Percentiles rank a stretch among this genome's conserved stretches.
Conservation (phyloP, 2,329 filamentous ascomycete species). For the Colletotrichum navitas region DNA sequence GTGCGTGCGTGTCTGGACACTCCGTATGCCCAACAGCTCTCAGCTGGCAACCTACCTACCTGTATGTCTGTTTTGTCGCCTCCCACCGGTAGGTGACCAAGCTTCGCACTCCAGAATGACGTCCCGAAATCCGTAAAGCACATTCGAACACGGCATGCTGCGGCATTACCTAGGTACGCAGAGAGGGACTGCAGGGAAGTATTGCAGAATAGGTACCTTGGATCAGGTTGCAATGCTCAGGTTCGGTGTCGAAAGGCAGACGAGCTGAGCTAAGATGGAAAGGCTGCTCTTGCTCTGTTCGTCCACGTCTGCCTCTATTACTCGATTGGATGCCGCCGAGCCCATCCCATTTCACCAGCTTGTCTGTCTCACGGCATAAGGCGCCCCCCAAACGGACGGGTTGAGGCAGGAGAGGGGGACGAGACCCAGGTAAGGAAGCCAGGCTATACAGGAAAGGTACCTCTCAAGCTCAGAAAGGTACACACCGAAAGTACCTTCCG, state of each 20-base stretch:
- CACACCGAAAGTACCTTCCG: conserved; percentile 23
- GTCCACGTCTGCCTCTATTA: background rate
- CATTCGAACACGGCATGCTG: background rate
- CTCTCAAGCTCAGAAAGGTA: conserved; percentile 17
- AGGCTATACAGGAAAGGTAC: conserved; percentile 2
- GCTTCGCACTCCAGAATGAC: background rate
- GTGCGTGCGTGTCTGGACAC: conserved; percentile 1
- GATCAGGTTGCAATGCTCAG: background rate
- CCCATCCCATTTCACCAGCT: conserved; percentile 7
- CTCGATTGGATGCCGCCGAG: background rate
- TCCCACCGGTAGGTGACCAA: background rate
- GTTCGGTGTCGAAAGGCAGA: background rate
- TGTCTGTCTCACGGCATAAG: background rate
- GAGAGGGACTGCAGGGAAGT: background rate
- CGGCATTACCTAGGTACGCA: background rate
- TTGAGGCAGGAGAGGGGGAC: conserved; percentile 13
- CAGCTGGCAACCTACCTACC: background rate
- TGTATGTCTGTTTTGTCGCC: background rate
- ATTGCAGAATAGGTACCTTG: background rate
- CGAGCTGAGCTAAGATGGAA: background rate
- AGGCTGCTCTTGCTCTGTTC: background rate
- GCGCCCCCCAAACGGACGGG: background rate
- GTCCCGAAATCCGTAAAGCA: background rate
- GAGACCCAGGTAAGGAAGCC: background rate
- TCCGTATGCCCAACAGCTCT: too few species aligned